These are phyloP conservation scores for Aspergillus sparsus DNA, from an alignment of 495 filamentous ascomycete species.

Conservation along the genomic window DNA sequence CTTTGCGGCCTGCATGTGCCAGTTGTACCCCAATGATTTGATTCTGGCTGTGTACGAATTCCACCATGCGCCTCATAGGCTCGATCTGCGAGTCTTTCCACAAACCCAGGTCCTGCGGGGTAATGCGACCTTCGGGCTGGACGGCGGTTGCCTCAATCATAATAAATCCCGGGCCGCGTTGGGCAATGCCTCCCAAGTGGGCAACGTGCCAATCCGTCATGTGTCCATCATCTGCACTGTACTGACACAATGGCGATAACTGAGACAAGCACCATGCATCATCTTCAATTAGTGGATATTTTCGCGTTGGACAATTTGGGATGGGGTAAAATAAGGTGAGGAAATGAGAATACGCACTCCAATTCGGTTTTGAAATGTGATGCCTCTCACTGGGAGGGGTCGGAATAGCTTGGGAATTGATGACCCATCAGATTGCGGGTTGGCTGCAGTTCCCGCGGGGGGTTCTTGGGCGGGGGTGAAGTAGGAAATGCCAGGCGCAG, in stretches of 20 bases:
- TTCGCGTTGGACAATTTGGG: neutral
- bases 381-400: constrained; percentile 59
- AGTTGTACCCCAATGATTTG: constrained; percentile 75
- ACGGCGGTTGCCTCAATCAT: constrained; percentile 80
- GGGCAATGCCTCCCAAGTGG: constrained; percentile 58
- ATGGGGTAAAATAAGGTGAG: neutral
- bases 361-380: constrained; percentile 63
- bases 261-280: constrained; percentile 20
- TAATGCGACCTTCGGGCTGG: constrained; percentile 71
- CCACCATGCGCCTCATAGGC: constrained; percentile 58
- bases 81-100: constrained; percentile 76
- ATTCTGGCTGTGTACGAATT: constrained; percentile 71
- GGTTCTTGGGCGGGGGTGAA: constrained; percentile 68
- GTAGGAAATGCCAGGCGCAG: constrained; percentile 53
- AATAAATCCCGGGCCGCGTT: constrained; percentile 66
- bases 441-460: constrained; percentile 65
- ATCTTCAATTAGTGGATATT: constrained; percentile 3
- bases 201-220: constrained; percentile 65
- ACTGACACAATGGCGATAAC: constrained; percentile 68
- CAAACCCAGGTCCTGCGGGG: constrained; percentile 68
- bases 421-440: constrained; percentile 58
- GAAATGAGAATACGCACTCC: constrained; percentile 39
- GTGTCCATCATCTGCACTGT: constrained; percentile 64
- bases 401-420: constrained; percentile 67
- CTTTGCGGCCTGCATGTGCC: constrained; percentile 78